Percentiles rank a stretch among this genome's conserved stretches.
Conservation (phyloP, 2,329 filamentous ascomycete species). For the Trichoderma lentiforme region DNA sequence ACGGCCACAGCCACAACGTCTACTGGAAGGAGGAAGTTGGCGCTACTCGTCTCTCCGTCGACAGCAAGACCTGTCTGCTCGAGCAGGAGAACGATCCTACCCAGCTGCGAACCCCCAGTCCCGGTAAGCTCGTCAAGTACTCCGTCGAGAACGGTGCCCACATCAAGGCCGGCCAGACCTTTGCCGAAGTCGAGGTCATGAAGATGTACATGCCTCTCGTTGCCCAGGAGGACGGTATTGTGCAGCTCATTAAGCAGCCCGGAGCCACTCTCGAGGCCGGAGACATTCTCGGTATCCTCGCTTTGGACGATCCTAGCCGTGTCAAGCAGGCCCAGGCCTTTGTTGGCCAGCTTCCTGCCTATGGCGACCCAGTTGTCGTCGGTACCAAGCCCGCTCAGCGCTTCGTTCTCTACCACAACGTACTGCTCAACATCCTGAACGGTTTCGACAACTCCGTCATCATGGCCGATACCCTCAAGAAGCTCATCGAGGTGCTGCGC, state of each 20-base stretch:
- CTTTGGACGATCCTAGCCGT: conserved; percentile 89
- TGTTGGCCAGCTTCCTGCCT: conserved; percentile 81
- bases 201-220: conserved; percentile 99
- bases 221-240: conserved; percentile 89
- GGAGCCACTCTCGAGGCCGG: conserved; percentile 96
- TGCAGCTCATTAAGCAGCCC: conserved; percentile 98
- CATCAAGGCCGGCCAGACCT: conserved; percentile 86
- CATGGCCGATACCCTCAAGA: conserved; percentile 82
- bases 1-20: conserved; percentile 92
- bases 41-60: conserved; percentile 90
- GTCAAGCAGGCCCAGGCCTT: conserved; percentile 97
- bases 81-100: conserved; percentile 99
- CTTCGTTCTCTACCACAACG: conserved; percentile 72
- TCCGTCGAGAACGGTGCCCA: conserved; percentile 93
- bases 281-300: conserved; percentile 96
- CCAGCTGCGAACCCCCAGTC: conserved; percentile 88
- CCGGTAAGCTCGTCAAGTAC: conserved; percentile 97
- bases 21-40: conserved; percentile 99
- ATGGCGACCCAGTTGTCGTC: conserved; percentile 81
- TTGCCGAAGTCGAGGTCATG: conserved; percentile 99
- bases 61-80: conserved; percentile 95
- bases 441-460: conserved; percentile 98
- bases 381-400: conserved; percentile 90
- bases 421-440: conserved; percentile 81
- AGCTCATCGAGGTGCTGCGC: conserved; percentile 85